These are phyloP conservation scores for Trichoderma erinaceum DNA, from an alignment of 495 filamentous ascomycete genomes.

Conservation along the genomic window DNA sequence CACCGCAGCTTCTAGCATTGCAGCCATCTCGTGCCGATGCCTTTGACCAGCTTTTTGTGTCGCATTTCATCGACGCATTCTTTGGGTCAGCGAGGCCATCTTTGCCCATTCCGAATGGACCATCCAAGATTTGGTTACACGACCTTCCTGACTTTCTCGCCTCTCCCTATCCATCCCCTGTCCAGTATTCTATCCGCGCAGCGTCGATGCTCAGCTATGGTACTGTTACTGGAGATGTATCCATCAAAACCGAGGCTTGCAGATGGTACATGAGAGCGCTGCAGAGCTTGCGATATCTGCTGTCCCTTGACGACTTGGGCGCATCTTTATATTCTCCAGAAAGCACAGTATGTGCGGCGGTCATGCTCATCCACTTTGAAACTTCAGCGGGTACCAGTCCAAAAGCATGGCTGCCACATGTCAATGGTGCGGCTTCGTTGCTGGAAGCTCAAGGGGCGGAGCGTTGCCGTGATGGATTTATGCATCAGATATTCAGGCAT, in stretches of 20 bases:
- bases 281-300: conserved; percentile 9
- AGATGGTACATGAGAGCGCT: conserved; percentile 11
- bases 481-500: conserved; percentile 14
- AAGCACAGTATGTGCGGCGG: background rate
- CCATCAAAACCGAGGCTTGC: conserved; percentile 8
- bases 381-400: background rate
- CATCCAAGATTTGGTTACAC: conserved; percentile 6
- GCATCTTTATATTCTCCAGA: background rate
- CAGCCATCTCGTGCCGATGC: background rate
- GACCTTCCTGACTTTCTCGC: conserved; percentile 3
- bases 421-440: conserved; percentile 8
- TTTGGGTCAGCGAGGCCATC: background rate
- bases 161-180: background rate
- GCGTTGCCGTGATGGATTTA: conserved; percentile 1
- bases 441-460: background rate
- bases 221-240: background rate
- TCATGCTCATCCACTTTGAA: conserved; percentile 16
- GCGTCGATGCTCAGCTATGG: conserved; percentile 13
- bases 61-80: conserved; percentile 12
- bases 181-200: background rate
- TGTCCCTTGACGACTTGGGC: background rate
- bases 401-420: conserved; percentile 1
- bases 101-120: background rate
- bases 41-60: conserved; percentile 11
- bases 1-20: background rate